Percentiles rank a stretch among this genome's conserved stretches.
These are phyloP conservation scores for Bruguiera parviflora DNA, from an alignment of 345 rosid species.

Conservation along the genomic window DNA sequence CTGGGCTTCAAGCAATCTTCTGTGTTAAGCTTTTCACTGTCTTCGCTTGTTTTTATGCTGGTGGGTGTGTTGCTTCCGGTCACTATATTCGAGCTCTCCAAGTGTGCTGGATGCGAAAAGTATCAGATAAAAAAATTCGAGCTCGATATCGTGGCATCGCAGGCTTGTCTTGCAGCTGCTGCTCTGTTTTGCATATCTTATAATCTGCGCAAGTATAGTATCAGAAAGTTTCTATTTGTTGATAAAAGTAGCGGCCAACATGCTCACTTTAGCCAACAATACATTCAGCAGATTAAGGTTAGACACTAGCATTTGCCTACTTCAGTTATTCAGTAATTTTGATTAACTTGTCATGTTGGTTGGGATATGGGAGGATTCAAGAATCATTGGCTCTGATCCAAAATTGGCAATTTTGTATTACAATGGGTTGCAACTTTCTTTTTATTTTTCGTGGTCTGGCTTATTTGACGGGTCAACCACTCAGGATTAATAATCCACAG, in stretches of 20 bases:
- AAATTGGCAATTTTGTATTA: too few species aligned
- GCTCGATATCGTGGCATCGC: slow-evolving; percentile 68
- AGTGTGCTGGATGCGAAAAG: slow-evolving; percentile 48
- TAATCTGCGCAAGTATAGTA: slow-evolving; percentile 74
- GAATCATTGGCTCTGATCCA: too few species aligned
- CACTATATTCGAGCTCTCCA: slow-evolving; percentile 52
- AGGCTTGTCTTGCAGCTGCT: slow-evolving; percentile 72
- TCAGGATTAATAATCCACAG: too few species aligned
- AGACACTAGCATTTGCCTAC: background rate
- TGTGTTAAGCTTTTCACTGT: slow-evolving; percentile 36
- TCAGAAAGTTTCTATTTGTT: slow-evolving; percentile 67
- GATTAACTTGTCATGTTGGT: too few species aligned
- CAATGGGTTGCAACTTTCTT: too few species aligned
- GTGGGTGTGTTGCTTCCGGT: slow-evolving; percentile 65
- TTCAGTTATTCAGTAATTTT: background rate
- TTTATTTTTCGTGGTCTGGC: too few species aligned
- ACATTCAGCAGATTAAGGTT: slow-evolving; percentile 67
- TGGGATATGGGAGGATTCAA: too few species aligned
- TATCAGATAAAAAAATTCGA: slow-evolving; percentile 70
- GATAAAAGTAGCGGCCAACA: slow-evolving; percentile 60
- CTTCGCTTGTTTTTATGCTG: slow-evolving; percentile 58
- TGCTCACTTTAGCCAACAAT: slow-evolving; percentile 44
- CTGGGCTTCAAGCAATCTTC: slow-evolving; percentile 76
- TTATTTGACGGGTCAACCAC: too few species aligned
- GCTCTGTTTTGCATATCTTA: slow-evolving; percentile 72